Evolutionary conservation across 2,329 filamentous ascomycete species (phyloP).

Genomic region (Pseudogymnoascus verrucosus): DNA sequence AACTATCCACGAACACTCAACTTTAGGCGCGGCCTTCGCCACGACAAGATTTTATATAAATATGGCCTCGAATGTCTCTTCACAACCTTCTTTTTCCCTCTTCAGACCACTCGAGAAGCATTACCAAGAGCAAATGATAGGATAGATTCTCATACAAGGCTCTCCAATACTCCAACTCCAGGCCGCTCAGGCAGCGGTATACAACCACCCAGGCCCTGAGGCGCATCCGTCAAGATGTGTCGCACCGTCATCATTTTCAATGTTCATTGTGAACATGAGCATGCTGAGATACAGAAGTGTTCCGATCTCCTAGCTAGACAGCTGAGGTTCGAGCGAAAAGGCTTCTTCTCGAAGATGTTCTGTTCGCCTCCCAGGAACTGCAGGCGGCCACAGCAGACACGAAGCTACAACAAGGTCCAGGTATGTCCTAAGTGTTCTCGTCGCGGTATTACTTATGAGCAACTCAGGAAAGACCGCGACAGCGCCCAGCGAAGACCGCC

Average conservation of each 20-base stretch:
- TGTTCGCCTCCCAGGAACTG: neutral
- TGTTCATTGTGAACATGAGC: neutral
- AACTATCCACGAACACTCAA: neutral
- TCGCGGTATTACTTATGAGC: neutral
- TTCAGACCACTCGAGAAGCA: neutral
- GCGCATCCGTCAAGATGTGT: constrained; percentile 1
- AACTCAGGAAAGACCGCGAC: neutral
- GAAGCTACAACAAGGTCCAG: neutral
- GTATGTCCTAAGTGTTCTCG: neutral
- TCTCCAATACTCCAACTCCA: neutral
- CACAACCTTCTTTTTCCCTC: neutral
- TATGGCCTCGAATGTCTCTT: neutral
- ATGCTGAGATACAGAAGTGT: neutral
- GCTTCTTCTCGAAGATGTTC: neutral
- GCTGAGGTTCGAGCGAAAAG: neutral
- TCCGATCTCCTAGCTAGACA: neutral
- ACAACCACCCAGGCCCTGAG: neutral
- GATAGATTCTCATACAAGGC: neutral
- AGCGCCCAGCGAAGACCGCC: neutral
- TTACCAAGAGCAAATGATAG: neutral
- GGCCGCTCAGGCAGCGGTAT: neutral
- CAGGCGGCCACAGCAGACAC: neutral
- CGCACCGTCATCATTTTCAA: neutral
- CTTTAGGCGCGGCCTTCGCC: neutral
- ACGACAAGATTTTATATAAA: neutral